Base-by-base conservation (phyloP, 495 filamentous ascomycete species). In the Lasiosphaeria miniovina region DNA sequence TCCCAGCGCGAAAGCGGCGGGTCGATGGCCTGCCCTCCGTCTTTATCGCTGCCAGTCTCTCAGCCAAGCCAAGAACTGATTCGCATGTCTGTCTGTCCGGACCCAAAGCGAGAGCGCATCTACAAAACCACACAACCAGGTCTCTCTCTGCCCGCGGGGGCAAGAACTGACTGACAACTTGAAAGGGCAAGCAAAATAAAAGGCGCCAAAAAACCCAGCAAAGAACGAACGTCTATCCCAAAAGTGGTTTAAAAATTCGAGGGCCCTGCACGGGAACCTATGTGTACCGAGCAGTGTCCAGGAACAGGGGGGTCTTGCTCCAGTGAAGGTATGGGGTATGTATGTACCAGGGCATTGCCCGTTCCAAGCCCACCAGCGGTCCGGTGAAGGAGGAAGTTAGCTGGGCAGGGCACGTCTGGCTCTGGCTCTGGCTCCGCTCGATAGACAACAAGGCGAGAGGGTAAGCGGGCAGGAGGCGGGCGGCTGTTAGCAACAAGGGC, bases 121-220 rank as follows among this genome's bases (percentile, higher is more conserved):
- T 58, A 63, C 61, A 49, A 59, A 31, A 34, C 60, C 60, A 36
- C 6, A 50, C 48, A 51, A 35, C 8, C n/a, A 51, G 49, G 11
- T 38, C 12, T 35, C 32, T 54, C 50, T 48, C 33, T n/a, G 33
- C 49, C 33, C 49, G 36, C 8, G 3, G 24, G 24, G 10, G 15
- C 9, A 40, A 54, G 50, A 31, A 46, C 43, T 33, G 34, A n/a
- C 14, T 32, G 43, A 17, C 17, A 31, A 24, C 11, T 46, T 7
- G 4, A 46, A 7, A 41, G 12, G 12, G 38, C 38, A 36, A 55
- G 40, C 6, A 33, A 12, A 35, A 32, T 33, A 34, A 55, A 14
- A 49, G 50, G 51, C 49, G 33, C 55, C 41, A 49, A 36, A 49
- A 24, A 24, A 24, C 24, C 24, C 24, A 24, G 24, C 2, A 24